Evolutionary conservation across 805 yeast genomes (phyloP), one percentile per base, ranked within the genome.

Genomic region (Sporopachydermia lactativora): DNA sequence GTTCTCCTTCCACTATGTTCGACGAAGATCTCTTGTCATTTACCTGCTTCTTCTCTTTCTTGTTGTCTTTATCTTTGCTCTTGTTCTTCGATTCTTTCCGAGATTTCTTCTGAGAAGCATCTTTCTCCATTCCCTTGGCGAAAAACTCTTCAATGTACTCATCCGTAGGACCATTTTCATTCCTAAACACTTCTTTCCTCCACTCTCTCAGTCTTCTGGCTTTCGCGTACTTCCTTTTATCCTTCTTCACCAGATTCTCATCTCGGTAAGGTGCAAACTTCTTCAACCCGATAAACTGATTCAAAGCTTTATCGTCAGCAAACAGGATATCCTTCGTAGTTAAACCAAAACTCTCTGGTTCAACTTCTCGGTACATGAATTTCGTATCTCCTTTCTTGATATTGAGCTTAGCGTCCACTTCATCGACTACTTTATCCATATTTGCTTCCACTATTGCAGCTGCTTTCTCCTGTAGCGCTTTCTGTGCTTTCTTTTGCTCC

Each of bases 211-310:
- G 60, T 51, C 92, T 71, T 60, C 73, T 81, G 63, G 77, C 75
- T 68, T 89, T 92, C 34, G 86, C 75, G 43, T 72, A 81, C 62
- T 84, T 83, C 55, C 94, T 71, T 60, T 75, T 81, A 58, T 92
- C 98, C 54, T 79, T 84, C 49, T 66, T 60, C 47, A 76, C 68
- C 47, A 70, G 66, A 44, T 82, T 94, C 47, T 72, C 72, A 17
- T 84, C 75, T 57, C 96, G 75, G 58, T 83, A 92, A 18, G 97
- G 89, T 0, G 97, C 96, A 49, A 92, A 76, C 59, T 88, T 88
- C 65, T 89, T 89, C 51, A 92, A 64, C 16, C 96, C 92, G 43
- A 86, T 78, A 52, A 69, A 86, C 42, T 77, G 80, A 59, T 92
- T 92, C 58, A 92, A 67, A 39, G 80, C 81, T 45, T 71, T 68